Evolutionary conservation across 83 land plant species (phyloP), one percentile per base, ranked within the genome.

Genomic region (Diphasiastrum complanatum): DNA sequence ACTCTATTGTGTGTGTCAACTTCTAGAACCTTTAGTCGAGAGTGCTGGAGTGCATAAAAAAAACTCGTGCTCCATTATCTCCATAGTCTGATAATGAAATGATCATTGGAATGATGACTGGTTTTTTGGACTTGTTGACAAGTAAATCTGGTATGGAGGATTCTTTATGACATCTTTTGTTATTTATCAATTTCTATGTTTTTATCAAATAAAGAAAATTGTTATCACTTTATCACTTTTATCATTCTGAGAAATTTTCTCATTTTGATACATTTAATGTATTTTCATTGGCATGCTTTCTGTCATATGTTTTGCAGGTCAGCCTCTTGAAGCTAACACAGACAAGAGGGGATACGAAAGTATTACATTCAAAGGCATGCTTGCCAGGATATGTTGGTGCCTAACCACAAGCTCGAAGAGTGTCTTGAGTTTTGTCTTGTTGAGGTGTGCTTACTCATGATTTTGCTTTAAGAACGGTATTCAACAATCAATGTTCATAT

Each of bases 351-450:
- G 40, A 71, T 75, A 20, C 67, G 78, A 20, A 75, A 69, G 33
- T 75, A 75, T 41, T 75, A 75, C 64, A 57, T 57, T 11, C 69
- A 75, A 43, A 47, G 71, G 32, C 78, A 75, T 58, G 78, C 62
- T 16, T 64, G 77, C 49, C 78, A 75, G 60, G 78, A 75, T 38
- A 75, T 75, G 74, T 59, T 75, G 8, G 63, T 75, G 23, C 78
- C 78, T 2, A 32, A 58, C 2, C 61, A 60, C 57, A 75, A 75
- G 48, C 60, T 75, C 20, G 70, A 74, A 8, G 69, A 69, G 11
- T 55, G 61, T 23, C 25, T 75, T 4, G 74, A 75, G 45, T 75
- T 75, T 35, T 64, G 61, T 27, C 78, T 69, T 20, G 54, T 75
- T 46, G 78, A 75, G 78, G 78, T 75, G 16, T 38, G 66, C 47